These are phyloP conservation scores for Multifurca ochricompacta DNA, from an alignment of 768 basidiomycete genomes.

Conservation along the genomic window DNA sequence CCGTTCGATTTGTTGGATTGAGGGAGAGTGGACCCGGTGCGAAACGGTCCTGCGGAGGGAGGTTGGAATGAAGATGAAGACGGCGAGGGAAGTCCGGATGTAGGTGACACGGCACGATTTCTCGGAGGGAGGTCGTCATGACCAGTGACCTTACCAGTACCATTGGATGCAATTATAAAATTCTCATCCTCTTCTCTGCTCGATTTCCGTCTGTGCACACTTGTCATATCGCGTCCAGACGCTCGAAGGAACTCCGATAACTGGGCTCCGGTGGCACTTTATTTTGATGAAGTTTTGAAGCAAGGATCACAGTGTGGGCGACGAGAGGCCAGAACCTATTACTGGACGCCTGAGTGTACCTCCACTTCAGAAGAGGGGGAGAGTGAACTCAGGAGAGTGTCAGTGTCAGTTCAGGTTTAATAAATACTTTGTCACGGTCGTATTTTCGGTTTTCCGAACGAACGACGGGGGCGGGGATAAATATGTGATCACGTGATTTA, in stretches of 20 bases:
- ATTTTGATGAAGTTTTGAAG: neutral
- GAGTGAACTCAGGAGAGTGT: too few species aligned
- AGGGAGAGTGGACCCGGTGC: conserved; percentile 33
- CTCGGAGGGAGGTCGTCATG: conserved; percentile 8
- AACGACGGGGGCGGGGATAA: too few species aligned
- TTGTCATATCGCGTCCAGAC: conserved; percentile 5
- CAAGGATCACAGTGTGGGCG: neutral
- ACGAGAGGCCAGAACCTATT: neutral
- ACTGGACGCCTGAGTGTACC: neutral
- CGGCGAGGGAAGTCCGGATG: conserved; percentile 21
- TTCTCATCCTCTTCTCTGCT: conserved; percentile 32
- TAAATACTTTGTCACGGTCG: too few species aligned
- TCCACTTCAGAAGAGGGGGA: neutral
- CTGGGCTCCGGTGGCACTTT: neutral
- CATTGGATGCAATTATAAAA: conserved; percentile 18
- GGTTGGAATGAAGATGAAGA: conserved; percentile 25
- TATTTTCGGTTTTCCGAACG: too few species aligned
- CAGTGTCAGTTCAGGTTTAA: too few species aligned
- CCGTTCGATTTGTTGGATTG: conserved; percentile 35
- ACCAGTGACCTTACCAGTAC: neutral
- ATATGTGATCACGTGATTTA: conserved; percentile 2
- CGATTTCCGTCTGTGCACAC: conserved; percentile 32
- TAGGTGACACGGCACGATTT: conserved; percentile 15
- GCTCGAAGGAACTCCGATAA: neutral
- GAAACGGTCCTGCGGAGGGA: conserved; percentile 20